These are phyloP conservation scores for Phytophthora syringae DNA, from an alignment of 352 stramenopile species.

Conservation along the genomic window DNA sequence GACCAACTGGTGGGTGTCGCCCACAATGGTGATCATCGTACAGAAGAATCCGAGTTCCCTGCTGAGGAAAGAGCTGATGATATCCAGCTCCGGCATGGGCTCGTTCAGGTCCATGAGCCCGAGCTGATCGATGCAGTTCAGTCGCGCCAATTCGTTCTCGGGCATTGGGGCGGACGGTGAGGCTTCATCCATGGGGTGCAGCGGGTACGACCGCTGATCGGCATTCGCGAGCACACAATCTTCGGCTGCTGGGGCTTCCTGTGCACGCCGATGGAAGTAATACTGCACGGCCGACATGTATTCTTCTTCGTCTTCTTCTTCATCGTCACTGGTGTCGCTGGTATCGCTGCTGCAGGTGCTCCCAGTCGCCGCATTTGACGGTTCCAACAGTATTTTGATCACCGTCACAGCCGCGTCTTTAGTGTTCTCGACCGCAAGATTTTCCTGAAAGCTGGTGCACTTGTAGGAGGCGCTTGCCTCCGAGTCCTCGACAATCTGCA, in stretches of 20 bases:
- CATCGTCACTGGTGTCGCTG: not conserved
- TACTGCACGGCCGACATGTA: constrained; percentile 45
- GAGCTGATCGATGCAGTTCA: constrained; percentile 44
- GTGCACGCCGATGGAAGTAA: constrained; percentile 40
- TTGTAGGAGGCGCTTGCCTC: too few relatives aligned
- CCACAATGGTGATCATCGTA: constrained; percentile 66
- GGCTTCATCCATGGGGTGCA: constrained; percentile 33
- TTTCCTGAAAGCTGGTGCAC: constrained; percentile 5
- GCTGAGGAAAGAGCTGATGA: constrained; percentile 63
- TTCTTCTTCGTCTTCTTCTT: constrained; percentile 11
- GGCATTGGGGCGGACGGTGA: constrained; percentile 41
- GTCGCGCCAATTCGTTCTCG: constrained; percentile 47
- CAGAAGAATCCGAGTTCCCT: constrained; percentile 59
- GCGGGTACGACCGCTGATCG: constrained; percentile 42
- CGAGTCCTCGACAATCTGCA: constrained; percentile 32
- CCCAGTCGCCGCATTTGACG: not conserved
- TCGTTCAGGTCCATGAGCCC: constrained; percentile 52
- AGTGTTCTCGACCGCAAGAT: not conserved
- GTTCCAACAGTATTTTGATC: constrained; percentile 42
- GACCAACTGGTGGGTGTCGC: constrained; percentile 51
- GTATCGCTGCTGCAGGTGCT: constrained; percentile 15
- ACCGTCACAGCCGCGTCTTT: constrained; percentile 35
- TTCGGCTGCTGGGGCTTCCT: constrained; percentile 22
- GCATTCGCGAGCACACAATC: constrained; percentile 52
- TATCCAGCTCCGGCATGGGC: constrained; percentile 54